Conservation (phyloP, 148 eudicot genomes). For the Chenopodium formosanum region DNA sequence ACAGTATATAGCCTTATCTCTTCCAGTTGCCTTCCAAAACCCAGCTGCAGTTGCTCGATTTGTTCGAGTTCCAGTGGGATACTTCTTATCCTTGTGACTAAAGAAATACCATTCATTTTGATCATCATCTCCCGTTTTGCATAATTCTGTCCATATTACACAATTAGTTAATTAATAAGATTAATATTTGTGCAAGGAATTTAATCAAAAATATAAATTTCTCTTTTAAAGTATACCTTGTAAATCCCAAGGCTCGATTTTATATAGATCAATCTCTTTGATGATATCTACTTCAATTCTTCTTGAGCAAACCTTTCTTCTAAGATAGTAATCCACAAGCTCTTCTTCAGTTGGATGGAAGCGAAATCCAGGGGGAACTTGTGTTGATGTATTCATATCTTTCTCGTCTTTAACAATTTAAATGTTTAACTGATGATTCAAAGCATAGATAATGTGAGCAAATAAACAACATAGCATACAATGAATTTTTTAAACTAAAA, state of each 20-base stretch:
- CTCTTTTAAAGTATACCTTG: constrained; percentile 47
- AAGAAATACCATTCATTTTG: constrained; percentile 88
- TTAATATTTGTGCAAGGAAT: background rate
- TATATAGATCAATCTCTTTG: constrained; percentile 79
- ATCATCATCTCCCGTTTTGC: constrained; percentile 69
- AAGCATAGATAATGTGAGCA: background rate
- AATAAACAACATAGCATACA: background rate
- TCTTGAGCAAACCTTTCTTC: constrained; percentile 55
- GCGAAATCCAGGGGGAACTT: constrained; percentile 84
- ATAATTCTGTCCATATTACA: constrained; percentile 38
- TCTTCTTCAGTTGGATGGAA: constrained; percentile 88
- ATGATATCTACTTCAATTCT: constrained; percentile 67
- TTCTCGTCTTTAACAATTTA: constrained; percentile 4
- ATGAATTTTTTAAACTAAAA: background rate
- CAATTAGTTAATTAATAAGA: background rate
- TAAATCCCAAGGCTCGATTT: constrained; percentile 91
- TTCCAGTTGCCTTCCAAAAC: constrained; percentile 89
- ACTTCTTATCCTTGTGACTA: constrained; percentile 90
- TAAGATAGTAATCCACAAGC: constrained; percentile 81
- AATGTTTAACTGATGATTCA: background rate
- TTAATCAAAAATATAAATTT: background rate
- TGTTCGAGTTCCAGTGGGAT: constrained; percentile 86
- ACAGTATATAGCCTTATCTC: constrained; percentile 81
- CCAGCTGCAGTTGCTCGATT: constrained; percentile 86
- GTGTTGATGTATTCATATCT: constrained; percentile 50